Evolutionary conservation across 108 stramenopile genomes (phyloP).

Genomic region (Ochromonas danica): DNA sequence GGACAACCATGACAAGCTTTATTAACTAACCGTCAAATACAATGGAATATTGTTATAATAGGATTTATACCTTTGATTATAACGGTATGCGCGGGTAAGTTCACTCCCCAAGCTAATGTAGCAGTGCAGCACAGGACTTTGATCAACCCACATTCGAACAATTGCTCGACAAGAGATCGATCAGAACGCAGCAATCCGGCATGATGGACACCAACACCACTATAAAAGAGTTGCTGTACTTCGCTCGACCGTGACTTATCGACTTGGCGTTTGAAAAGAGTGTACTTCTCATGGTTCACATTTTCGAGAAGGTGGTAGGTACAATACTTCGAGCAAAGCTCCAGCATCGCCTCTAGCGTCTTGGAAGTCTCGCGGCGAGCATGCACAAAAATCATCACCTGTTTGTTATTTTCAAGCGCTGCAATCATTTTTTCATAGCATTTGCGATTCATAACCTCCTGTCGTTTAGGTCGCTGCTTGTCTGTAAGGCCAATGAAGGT

Average conservation of each 20-base stretch:
- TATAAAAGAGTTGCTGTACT: slow-evolving; percentile 73
- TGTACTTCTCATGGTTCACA: slow-evolving; percentile 36
- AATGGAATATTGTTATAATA: no score
- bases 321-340: slow-evolving; percentile 64
- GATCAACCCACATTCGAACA: slow-evolving; percentile 92
- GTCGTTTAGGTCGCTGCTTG: slow-evolving; percentile 65
- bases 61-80: slow-evolving; percentile 94
- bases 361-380: slow-evolving; percentile 89
- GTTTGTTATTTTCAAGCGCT: slow-evolving; percentile 82
- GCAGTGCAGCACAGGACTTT: slow-evolving; percentile 95
- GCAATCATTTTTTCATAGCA: slow-evolving; percentile 82
- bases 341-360: slow-evolving; percentile 75
- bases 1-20: no score
- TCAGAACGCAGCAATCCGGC: slow-evolving; percentile 97
- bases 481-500: slow-evolving; percentile 89
- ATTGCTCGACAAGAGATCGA: slow-evolving; percentile 84
- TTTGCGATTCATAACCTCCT: slow-evolving; percentile 83
- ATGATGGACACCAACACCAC: slow-evolving; percentile 95
- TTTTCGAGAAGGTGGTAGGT: slow-evolving; percentile 49
- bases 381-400: slow-evolving; percentile 99
- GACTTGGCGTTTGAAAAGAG: slow-evolving; percentile 33
- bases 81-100: slow-evolving; percentile 89
- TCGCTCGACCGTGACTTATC: slow-evolving; percentile 82
- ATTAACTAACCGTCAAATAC: no score
- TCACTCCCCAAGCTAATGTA: slow-evolving; percentile 95